These are phyloP conservation scores for Penstemon newberryi DNA, from an alignment of 257 asterid genomes.

Conservation along the genomic window DNA sequence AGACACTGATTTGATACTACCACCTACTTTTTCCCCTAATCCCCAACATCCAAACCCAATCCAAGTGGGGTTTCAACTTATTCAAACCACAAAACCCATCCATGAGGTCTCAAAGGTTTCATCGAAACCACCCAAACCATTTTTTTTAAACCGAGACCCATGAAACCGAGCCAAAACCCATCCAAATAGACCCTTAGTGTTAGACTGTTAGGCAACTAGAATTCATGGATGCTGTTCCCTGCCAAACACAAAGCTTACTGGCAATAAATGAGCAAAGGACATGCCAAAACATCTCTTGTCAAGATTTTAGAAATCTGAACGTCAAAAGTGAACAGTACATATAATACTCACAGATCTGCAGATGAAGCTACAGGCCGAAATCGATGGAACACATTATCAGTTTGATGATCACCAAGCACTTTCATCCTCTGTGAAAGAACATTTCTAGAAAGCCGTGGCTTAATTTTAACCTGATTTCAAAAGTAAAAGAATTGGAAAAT, in stretches of 20 bases:
- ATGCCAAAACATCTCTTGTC: constrained; percentile 5
- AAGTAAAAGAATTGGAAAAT: constrained; percentile 21
- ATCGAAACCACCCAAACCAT: too few relatives aligned
- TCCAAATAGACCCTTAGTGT: too few relatives aligned
- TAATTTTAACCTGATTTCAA: constrained; percentile 49
- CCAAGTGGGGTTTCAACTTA: too few relatives aligned
- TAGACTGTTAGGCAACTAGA: neutral
- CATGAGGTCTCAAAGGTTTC: too few relatives aligned
- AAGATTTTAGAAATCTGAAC: constrained; percentile 20
- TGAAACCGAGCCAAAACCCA: too few relatives aligned
- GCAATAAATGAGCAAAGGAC: constrained; percentile 13
- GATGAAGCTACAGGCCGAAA: constrained; percentile 76
- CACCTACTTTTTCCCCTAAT: too few relatives aligned
- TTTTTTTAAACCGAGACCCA: too few relatives aligned
- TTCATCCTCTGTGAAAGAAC: constrained; percentile 69
- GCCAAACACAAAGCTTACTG: neutral
- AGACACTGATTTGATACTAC: too few relatives aligned
- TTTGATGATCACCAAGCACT: constrained; percentile 58
- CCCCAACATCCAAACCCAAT: too few relatives aligned
- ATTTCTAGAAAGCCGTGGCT: constrained; percentile 56
- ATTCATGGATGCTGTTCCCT: neutral
- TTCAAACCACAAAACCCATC: too few relatives aligned
- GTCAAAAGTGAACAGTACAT: constrained; percentile 23
- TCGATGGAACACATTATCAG: constrained; percentile 65
- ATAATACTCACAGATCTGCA: constrained; percentile 59